These are phyloP conservation scores for Calonectria pseudoturangicola DNA, from an alignment of 2,329 filamentous ascomycete species.

Conservation along the genomic window DNA sequence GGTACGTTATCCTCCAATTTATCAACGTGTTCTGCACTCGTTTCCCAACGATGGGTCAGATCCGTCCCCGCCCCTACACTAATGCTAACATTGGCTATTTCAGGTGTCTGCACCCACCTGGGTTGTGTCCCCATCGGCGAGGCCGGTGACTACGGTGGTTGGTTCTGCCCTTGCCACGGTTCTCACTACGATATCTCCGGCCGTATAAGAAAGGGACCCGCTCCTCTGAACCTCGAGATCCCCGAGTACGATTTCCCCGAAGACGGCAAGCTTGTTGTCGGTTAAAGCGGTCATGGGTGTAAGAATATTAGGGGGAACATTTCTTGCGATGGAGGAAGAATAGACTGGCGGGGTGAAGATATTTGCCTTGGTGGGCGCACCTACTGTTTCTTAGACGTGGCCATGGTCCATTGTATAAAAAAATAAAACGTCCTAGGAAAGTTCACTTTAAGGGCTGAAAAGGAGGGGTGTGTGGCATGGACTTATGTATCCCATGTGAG, in stretches of 20 bases:
- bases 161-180: slow-evolving; percentile 99
- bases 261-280: slow-evolving; percentile 91
- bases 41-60: background rate
- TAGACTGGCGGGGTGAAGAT: slow-evolving; percentile 52
- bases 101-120: slow-evolving; percentile 98
- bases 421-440: slow-evolving; percentile 60
- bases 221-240: slow-evolving; percentile 97
- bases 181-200: slow-evolving; percentile 99
- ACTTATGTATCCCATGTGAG: slow-evolving; percentile 44
- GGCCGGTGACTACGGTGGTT: slow-evolving; percentile 97
- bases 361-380: slow-evolving; percentile 51
- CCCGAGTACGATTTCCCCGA: slow-evolving; percentile 94
- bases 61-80: background rate
- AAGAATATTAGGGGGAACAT: slow-evolving; percentile 50
- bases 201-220: slow-evolving; percentile 97
- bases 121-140: slow-evolving; percentile 99
- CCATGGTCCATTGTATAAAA: slow-evolving; percentile 62
- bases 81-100: slow-evolving; percentile 41
- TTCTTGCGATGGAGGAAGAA: slow-evolving; percentile 42
- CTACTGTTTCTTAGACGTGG: slow-evolving; percentile 61
- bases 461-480: slow-evolving; percentile 40
- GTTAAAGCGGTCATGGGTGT: slow-evolving; percentile 75
- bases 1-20: slow-evolving; percentile 71
- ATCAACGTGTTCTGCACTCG: background rate
- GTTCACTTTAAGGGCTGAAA: slow-evolving; percentile 50